phyloP scores from a whole-genome alignment of 441 rosid species.

The Flueggea neowawraea region DNA sequence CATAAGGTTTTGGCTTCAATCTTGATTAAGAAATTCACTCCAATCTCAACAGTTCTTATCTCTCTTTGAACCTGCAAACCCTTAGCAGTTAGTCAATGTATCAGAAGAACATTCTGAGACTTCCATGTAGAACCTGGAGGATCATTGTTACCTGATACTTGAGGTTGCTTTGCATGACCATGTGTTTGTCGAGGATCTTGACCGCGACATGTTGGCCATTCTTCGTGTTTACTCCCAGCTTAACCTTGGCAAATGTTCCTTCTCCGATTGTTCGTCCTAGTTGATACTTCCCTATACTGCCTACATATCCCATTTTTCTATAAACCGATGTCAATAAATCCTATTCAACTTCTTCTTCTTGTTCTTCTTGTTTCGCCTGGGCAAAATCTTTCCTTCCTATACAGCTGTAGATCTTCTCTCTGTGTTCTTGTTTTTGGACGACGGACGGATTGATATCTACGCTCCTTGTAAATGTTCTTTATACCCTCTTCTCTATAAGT shows the following conservation, averaged over 20 bases:
- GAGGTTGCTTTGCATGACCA: conserved; percentile 65
- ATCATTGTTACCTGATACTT: conserved; percentile 47
- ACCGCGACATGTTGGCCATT: conserved; percentile 59
- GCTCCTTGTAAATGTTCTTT: conserved; percentile 28
- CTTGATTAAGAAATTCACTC: too few relatives aligned
- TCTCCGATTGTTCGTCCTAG: conserved; percentile 77
- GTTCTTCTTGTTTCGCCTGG: background rate
- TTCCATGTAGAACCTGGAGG: background rate
- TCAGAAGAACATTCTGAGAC: conserved; percentile 8
- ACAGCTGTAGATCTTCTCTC: conserved; percentile 5
- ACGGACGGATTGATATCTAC: conserved; percentile 5
- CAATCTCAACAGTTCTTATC: conserved; percentile 70
- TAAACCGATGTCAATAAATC: background rate
- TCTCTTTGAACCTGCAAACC: conserved; percentile 65
- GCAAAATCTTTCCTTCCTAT: conserved; percentile 4
- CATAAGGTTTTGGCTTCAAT: too few relatives aligned
- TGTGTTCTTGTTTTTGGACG: background rate
- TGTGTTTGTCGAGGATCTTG: conserved; percentile 73
- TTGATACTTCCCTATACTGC: conserved; percentile 68
- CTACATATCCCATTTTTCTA: conserved; percentile 38
- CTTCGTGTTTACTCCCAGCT: conserved; percentile 66
- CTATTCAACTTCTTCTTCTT: background rate
- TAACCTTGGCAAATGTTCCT: conserved; percentile 93
- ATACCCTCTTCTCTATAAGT: conserved; percentile 11
- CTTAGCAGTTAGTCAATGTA: background rate